These are phyloP conservation scores for Taphrina sp. DNA, from an alignment of 1,139 yeast genomes.

Conservation along the genomic window DNA sequence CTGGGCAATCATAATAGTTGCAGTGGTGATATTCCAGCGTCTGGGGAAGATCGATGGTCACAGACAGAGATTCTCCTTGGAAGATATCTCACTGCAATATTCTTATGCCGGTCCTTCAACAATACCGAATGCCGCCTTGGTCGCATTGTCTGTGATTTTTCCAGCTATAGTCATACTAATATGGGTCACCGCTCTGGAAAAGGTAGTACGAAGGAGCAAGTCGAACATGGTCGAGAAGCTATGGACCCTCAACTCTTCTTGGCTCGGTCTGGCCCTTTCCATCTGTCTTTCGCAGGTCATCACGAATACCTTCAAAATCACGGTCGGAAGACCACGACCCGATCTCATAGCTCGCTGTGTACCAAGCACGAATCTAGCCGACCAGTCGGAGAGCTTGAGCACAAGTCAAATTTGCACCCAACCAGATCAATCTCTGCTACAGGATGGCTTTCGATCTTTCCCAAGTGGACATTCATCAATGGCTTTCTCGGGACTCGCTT, in stretches of 20 bases:
- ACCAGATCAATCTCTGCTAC: slow-evolving; percentile 45
- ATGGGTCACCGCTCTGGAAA: slow-evolving; percentile 44
- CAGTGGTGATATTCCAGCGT: slow-evolving; percentile 49
- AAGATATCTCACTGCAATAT: slow-evolving; percentile 61
- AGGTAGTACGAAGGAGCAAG: slow-evolving; percentile 32
- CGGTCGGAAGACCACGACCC: slow-evolving; percentile 75
- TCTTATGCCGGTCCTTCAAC: slow-evolving; percentile 69
- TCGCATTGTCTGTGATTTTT: slow-evolving; percentile 47
- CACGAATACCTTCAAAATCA: slow-evolving; percentile 66
- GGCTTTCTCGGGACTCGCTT: slow-evolving; percentile 57
- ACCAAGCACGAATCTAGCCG: slow-evolving; percentile 45
- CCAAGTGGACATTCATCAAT: slow-evolving; percentile 66
- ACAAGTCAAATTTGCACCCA: slow-evolving; percentile 46
- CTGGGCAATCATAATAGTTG: slow-evolving; percentile 34
- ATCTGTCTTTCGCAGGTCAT: slow-evolving; percentile 53
- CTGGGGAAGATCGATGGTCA: slow-evolving; percentile 37
- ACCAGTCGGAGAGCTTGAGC: slow-evolving; percentile 22
- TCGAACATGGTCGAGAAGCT: slow-evolving; percentile 29
- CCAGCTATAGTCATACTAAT: slow-evolving; percentile 49
- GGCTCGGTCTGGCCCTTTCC: slow-evolving; percentile 56
- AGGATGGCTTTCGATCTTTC: slow-evolving; percentile 74
- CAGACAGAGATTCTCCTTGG: slow-evolving; percentile 55
- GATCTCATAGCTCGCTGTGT: slow-evolving; percentile 72
- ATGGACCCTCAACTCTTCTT: slow-evolving; percentile 51
- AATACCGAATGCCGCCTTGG: slow-evolving; percentile 50